A percentile compares a stretch with the other conserved stretches of the same genome.
These are phyloP conservation scores for Coffea canephora DNA, from an alignment of 257 asterid genomes.

Conservation along the genomic window DNA sequence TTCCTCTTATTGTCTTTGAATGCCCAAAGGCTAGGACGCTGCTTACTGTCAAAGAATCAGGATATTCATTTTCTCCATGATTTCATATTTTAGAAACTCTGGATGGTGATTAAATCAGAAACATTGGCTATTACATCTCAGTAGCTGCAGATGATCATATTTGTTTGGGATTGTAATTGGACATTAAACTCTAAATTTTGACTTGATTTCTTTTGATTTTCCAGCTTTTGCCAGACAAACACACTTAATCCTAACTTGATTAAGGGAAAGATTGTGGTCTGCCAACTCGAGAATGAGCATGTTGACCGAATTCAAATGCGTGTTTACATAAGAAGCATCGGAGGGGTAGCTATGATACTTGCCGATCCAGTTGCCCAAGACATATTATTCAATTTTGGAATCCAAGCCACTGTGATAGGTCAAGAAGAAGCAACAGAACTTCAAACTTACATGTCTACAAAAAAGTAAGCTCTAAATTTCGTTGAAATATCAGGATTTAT, in stretches of 20 bases:
- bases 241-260: conserved; percentile 46
- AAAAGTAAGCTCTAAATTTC: conserved; percentile 34
- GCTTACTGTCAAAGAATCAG: neutral
- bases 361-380: conserved; percentile 44
- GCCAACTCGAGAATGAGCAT: conserved; percentile 26
- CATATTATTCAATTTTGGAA: conserved; percentile 30
- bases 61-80: neutral
- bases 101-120: too few species aligned
- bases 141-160: neutral
- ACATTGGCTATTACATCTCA: neutral
- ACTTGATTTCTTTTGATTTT: neutral
- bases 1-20: neutral
- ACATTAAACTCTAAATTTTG: neutral
- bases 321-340: conserved; percentile 32
- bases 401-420: conserved; percentile 36
- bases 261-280: conserved; percentile 54
- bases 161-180: neutral
- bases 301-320: conserved; percentile 34
- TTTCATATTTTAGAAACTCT: neutral
- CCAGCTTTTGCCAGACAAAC: conserved; percentile 53
- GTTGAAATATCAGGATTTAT: neutral
- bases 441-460: conserved; percentile 34
- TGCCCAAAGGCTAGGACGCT: neutral
- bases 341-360: conserved; percentile 49
- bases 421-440: conserved; percentile 43